These are phyloP conservation scores for Zygoascus tannicola DNA, from an alignment of 805 yeast genomes.

Conservation along the genomic window DNA sequence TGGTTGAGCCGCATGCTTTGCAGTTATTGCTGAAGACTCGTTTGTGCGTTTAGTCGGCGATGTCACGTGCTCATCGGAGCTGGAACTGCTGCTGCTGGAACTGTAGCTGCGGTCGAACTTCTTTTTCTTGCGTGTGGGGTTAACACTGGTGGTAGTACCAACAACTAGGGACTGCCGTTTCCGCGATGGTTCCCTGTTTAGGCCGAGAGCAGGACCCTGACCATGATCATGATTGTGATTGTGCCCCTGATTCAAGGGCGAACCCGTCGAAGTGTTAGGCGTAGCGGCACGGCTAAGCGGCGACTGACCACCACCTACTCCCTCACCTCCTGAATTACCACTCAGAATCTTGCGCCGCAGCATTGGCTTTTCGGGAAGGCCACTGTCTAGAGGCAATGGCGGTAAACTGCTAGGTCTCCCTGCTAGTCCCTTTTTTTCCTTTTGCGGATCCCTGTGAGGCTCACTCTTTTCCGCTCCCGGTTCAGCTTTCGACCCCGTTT, in stretches of 20 bases:
- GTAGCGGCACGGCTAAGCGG: not conserved
- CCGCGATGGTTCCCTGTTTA: not conserved
- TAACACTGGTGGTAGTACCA: not conserved
- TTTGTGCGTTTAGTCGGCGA: not conserved
- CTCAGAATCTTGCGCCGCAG: not conserved
- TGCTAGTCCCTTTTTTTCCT: no score
- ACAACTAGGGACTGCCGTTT: not conserved
- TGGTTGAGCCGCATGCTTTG: not conserved
- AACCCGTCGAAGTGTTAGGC: not conserved
- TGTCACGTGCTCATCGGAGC: conserved; percentile 1
- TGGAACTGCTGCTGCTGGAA: no score
- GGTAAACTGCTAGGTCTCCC: no score
- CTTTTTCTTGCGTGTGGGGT: conserved; percentile 4
- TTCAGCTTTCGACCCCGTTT: no score
- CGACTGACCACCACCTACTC: not conserved
- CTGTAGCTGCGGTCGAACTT: conserved; percentile 2
- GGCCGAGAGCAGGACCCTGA: not conserved
- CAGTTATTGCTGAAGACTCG: not conserved
- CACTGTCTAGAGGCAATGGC: not conserved
- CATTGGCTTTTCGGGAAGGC: not conserved
- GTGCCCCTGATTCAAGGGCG: no score
- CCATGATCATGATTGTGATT: no score
- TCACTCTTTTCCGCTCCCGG: no score
- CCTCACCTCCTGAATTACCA: not conserved
- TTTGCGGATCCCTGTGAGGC: no score